A percentile compares a stretch with the other conserved stretches of the same genome.
phyloP scores from a whole-genome alignment of 2,329 filamentous ascomycete species.

The Pseudogymnoascus destructans region DNA sequence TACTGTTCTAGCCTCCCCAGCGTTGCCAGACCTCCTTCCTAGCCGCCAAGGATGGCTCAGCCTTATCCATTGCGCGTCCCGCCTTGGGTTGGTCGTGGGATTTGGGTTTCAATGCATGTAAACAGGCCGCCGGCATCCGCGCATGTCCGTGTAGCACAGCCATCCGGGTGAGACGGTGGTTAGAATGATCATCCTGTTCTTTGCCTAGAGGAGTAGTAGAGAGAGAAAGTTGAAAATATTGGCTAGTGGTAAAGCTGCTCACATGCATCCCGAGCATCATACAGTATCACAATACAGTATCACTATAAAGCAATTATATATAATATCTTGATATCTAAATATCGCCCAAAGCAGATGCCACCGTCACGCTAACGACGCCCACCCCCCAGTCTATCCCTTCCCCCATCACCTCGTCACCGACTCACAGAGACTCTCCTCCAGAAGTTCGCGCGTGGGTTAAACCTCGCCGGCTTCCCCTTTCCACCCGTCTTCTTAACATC shows the following conservation, averaged over 20 bases:
- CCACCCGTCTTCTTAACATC: constrained; percentile 49
- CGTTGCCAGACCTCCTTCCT: neutral
- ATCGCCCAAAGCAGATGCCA: neutral
- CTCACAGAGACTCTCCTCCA: constrained; percentile 51
- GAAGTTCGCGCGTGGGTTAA: constrained; percentile 56
- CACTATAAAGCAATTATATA: neutral
- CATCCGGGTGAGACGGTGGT: neutral
- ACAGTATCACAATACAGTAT: neutral
- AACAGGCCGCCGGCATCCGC: neutral
- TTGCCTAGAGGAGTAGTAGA: neutral
- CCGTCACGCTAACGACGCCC: neutral
- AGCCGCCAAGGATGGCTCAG: neutral
- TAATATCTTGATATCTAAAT: neutral
- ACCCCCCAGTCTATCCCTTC: neutral
- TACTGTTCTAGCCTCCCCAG: neutral
- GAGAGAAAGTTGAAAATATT: neutral
- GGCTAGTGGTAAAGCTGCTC: neutral
- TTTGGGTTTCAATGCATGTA: constrained; percentile 6
- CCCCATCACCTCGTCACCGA: neutral
- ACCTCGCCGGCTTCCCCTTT: constrained; percentile 43
- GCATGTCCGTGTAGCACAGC: neutral
- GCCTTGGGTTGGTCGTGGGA: neutral
- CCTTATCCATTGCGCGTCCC: neutral
- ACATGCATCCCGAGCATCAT: neutral
- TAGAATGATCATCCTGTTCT: neutral